A percentile compares a stretch with the other conserved stretches of the same genome.
These are phyloP conservation scores for Coniferiporia sulphurascens DNA, from an alignment of 1,284 basidiomycete species.

Conservation along the genomic window DNA sequence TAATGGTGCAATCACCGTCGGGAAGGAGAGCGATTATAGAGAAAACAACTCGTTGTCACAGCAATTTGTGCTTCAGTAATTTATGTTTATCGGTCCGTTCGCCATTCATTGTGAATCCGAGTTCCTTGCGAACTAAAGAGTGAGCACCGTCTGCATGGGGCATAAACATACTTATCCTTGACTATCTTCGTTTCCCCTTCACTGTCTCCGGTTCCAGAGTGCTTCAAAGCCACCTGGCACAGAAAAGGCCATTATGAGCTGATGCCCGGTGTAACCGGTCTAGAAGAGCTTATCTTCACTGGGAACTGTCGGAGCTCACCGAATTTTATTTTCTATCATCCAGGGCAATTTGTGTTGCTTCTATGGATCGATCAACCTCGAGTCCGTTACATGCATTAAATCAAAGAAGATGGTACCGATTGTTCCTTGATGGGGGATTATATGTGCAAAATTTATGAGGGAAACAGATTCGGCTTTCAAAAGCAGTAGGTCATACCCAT, in stretches of 20 bases:
- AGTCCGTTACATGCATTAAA: constrained; percentile 49
- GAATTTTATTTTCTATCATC: constrained; percentile 38
- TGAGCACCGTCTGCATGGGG: constrained; percentile 66
- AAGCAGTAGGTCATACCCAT: constrained; percentile 10
- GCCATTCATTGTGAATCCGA: constrained; percentile 77
- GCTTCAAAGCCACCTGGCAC: constrained; percentile 30
- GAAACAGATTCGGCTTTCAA: no score
- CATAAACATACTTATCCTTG: constrained; percentile 50
- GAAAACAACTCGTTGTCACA: no score
- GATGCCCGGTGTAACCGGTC: not conserved
- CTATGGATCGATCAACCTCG: constrained; percentile 52
- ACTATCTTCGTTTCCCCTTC: no score
- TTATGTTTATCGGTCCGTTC: constrained; percentile 66
- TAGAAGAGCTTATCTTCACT: constrained; percentile 41
- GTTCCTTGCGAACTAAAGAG: constrained; percentile 71
- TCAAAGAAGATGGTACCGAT: constrained; percentile 69
- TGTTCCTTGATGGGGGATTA: constrained; percentile 70
- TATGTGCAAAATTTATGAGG: constrained; percentile 31
- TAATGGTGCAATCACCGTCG: no score
- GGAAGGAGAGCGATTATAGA: no score
- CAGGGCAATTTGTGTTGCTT: constrained; percentile 42
- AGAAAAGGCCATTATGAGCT: not conserved
- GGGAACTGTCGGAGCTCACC: constrained; percentile 42
- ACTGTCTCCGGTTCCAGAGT: no score
- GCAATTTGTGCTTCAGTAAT: no score